A percentile compares a stretch with the other conserved stretches of the same genome.
phyloP scores from a whole-genome alignment of 148 eudicot species.

The Amaranthus cruentus region DNA sequence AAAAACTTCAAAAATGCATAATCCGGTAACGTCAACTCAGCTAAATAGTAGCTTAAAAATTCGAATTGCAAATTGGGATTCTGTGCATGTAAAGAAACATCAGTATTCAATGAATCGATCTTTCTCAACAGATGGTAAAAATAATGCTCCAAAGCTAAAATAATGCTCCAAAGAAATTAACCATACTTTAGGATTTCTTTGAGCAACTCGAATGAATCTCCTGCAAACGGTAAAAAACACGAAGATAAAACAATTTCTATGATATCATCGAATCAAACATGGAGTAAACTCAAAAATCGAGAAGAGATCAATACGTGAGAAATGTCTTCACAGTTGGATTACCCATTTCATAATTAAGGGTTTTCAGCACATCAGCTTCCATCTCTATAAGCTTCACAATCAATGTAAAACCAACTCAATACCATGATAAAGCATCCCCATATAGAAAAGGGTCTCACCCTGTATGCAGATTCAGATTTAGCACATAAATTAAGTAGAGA shows the following conservation, averaged over 20 bases:
- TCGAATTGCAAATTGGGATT: conserved; percentile 48
- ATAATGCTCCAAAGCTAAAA: not conserved
- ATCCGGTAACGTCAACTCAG: conserved; percentile 83
- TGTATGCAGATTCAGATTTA: conserved; percentile 4
- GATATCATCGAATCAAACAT: not conserved
- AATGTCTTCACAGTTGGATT: conserved; percentile 69
- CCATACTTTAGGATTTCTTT: conserved; percentile 46
- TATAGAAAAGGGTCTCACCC: no score
- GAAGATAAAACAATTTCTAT: conserved; percentile 2
- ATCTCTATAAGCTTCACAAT: conserved; percentile 48
- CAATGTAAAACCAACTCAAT: conserved; percentile 3
- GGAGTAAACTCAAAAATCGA: no score
- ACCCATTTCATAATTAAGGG: conserved; percentile 66
- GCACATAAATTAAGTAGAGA: not conserved
- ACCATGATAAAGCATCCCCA: not conserved
- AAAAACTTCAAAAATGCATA: conserved; percentile 63
- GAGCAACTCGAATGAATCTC: conserved; percentile 50
- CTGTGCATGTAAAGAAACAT: conserved; percentile 32
- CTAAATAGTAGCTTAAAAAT: conserved; percentile 65
- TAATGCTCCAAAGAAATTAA: no score
- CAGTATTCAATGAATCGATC: no score
- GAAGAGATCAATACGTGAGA: conserved; percentile 44
- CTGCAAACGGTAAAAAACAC: conserved; percentile 24
- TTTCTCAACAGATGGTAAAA: not conserved
- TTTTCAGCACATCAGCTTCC: conserved; percentile 76